phyloP scores from a whole-genome alignment of 1,284 basidiomycete genomes.

The Irpex sp. region DNA sequence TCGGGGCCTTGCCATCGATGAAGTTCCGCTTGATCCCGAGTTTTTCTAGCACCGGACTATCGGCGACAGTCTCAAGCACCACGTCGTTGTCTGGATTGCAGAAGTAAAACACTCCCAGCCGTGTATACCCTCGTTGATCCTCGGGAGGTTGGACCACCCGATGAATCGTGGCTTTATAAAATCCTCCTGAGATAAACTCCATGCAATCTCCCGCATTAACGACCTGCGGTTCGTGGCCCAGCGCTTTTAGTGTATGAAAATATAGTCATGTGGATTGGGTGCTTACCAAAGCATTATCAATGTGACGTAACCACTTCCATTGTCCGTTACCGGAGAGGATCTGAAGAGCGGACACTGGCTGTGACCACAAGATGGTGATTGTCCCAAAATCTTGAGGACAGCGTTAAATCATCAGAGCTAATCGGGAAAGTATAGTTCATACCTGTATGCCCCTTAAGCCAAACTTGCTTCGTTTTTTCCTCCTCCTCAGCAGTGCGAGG shows the following conservation, averaged over 20 bases:
- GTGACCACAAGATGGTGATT: constrained; percentile 54
- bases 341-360: constrained; percentile 55
- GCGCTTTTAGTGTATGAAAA: neutral
- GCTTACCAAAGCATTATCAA: constrained; percentile 54
- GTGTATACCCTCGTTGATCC: constrained; percentile 41
- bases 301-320: constrained; percentile 59
- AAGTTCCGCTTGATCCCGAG: constrained; percentile 28
- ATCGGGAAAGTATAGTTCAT: neutral
- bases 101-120: constrained; percentile 44
- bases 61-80: constrained; percentile 23
- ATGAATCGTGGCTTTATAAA: constrained; percentile 38
- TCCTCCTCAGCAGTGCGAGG: constrained; percentile 43
- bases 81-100: constrained; percentile 28
- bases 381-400: constrained; percentile 44
- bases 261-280: neutral
- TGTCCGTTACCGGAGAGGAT: constrained; percentile 46
- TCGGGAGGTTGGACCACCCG: constrained; percentile 44
- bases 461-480: constrained; percentile 46
- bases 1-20: constrained; percentile 31
- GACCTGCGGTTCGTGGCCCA: constrained; percentile 18
- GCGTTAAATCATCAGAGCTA: neutral
- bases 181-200: constrained; percentile 39
- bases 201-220: constrained; percentile 41
- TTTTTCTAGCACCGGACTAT: constrained; percentile 29
- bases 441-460: constrained; percentile 62